These are phyloP conservation scores for Coemansia sp. DNA, from an alignment of 192 early-diverging fungal genomes.

Conservation along the genomic window DNA sequence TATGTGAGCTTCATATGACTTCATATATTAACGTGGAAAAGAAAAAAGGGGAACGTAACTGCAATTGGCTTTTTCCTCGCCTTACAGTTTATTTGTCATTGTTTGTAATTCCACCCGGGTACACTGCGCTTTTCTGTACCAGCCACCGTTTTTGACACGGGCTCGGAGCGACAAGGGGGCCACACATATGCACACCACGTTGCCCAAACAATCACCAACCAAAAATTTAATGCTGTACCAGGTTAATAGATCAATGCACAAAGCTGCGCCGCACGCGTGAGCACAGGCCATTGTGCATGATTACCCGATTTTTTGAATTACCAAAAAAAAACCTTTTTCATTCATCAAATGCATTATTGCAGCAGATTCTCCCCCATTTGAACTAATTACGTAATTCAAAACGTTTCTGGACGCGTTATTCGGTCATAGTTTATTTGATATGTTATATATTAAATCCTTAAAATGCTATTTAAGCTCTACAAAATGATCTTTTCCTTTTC, in stretches of 20 bases:
- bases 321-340: background rate
- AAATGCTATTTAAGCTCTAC: background rate
- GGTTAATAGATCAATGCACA: slow-evolving; percentile 8
- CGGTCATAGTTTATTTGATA: background rate
- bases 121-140: slow-evolving; percentile 3
- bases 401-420: background rate
- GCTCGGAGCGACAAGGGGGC: background rate
- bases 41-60: background rate
- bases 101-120: background rate
- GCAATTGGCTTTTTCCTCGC: background rate
- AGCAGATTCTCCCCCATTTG: background rate
- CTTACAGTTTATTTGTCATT: background rate
- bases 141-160: slow-evolving; percentile 11
- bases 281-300: background rate
- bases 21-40: background rate
- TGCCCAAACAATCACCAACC: background rate
- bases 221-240: slow-evolving; percentile 5
- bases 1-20: slow-evolving; percentile 2
- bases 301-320: slow-evolving; percentile 2
- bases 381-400: background rate
- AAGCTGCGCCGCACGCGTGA: background rate
- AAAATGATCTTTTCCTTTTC: background rate
- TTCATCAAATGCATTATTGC: background rate
- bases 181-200: background rate
- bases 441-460: background rate